Conservation (phyloP, 352 stramenopile genomes). For the Lagenidium sp. region DNA sequence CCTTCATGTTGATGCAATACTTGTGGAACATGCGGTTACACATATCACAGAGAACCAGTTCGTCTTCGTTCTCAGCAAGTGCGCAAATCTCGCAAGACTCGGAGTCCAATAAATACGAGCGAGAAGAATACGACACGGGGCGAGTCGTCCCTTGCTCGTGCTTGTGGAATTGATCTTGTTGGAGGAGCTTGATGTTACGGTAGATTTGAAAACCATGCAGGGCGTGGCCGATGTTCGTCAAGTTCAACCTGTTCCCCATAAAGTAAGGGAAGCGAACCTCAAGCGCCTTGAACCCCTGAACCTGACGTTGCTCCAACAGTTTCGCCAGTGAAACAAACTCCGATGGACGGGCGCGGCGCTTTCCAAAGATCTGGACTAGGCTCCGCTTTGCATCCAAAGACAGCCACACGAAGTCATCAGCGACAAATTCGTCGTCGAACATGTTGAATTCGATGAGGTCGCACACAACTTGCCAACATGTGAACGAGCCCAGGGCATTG, state of each 20-base stretch:
- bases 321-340: slow-evolving; percentile 61
- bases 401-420: slow-evolving; percentile 76
- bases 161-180: slow-evolving; percentile 63
- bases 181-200: slow-evolving; percentile 76
- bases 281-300: slow-evolving; percentile 75
- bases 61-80: slow-evolving; percentile 45
- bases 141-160: slow-evolving; percentile 45
- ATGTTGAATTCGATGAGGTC: slow-evolving; percentile 75
- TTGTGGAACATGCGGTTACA: slow-evolving; percentile 82
- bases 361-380: slow-evolving; percentile 78
- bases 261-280: slow-evolving; percentile 76
- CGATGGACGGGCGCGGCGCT: slow-evolving; percentile 52
- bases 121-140: slow-evolving; percentile 52
- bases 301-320: slow-evolving; percentile 63
- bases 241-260: slow-evolving; percentile 64
- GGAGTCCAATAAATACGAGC: slow-evolving; percentile 66
- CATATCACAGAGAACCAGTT: slow-evolving; percentile 72
- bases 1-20: slow-evolving; percentile 70
- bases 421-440: slow-evolving; percentile 36
- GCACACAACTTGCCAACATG: slow-evolving; percentile 77
- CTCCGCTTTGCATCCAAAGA: slow-evolving; percentile 70
- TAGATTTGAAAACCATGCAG: slow-evolving; percentile 76
- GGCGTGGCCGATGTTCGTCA: slow-evolving; percentile 80
- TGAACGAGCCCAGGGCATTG: slow-evolving; percentile 78
- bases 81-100: slow-evolving; percentile 63